Percentiles rank a stretch among this genome's conserved stretches.
phyloP scores from a whole-genome alignment of 2,329 filamentous ascomycete species.

The Venturia aucupariae region DNA sequence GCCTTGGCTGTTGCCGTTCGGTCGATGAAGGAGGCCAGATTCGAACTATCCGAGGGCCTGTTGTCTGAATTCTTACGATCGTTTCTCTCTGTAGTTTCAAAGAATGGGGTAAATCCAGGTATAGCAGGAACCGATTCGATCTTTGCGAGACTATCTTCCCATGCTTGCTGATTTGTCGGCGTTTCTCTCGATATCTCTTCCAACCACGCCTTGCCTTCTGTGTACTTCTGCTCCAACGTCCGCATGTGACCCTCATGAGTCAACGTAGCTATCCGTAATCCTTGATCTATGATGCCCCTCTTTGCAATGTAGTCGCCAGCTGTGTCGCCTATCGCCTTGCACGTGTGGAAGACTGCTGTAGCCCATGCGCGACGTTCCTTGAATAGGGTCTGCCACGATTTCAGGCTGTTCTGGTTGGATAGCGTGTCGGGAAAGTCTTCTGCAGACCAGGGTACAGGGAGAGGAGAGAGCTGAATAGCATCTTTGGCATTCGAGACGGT shows the following conservation, averaged over 20 bases:
- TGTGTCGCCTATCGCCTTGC: constrained; percentile 52
- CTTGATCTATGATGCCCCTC: constrained; percentile 67
- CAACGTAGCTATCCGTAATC: constrained; percentile 73
- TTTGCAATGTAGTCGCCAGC: constrained; percentile 60
- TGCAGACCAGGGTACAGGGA: constrained; percentile 52
- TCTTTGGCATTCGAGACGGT: constrained; percentile 36
- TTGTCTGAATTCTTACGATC: constrained; percentile 31
- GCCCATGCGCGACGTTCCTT: constrained; percentile 75
- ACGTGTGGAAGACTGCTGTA: constrained; percentile 58
- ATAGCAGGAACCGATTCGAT: constrained; percentile 57
- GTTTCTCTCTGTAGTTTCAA: constrained; percentile 34
- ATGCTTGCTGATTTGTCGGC: constrained; percentile 51
- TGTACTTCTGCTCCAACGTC: constrained; percentile 60
- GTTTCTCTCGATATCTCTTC: constrained; percentile 60
- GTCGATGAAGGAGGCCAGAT: constrained; percentile 51
- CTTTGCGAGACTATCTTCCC: constrained; percentile 59
- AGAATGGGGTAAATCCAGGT: constrained; percentile 47
- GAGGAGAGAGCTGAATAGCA: constrained; percentile 42
- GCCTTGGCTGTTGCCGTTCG: constrained; percentile 63
- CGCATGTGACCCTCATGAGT: constrained; percentile 73
- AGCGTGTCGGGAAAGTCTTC: constrained; percentile 67
- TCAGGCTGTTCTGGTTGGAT: constrained; percentile 66
- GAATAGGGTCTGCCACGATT: constrained; percentile 84
- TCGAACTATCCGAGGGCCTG: constrained; percentile 51
- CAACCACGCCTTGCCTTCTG: constrained; percentile 62